Base-by-base conservation (phyloP, 805 yeast species). In the Wickerhamomyces kurtzmanii region DNA sequence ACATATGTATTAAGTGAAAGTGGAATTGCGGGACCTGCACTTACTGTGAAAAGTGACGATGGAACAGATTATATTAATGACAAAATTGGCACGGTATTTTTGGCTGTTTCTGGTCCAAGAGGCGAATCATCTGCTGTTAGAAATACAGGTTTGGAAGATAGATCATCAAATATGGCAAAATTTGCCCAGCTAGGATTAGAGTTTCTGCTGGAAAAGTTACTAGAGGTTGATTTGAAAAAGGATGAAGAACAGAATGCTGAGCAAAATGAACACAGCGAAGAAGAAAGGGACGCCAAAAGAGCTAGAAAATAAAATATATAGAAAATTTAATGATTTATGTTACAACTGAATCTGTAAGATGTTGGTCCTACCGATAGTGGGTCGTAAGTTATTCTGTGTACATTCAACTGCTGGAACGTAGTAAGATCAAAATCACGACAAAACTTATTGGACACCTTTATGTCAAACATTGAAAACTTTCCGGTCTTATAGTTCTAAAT, bases 1-100 rank as follows among this genome's bases (percentile, higher is more conserved):
- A 80, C 87, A 0, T 84, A 75, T 52, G 85, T 83, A 4, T 59
- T 84, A 12, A 76, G 87, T 1, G 95, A 84, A 50, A 77, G 91
- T 1, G 95, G 94, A 1, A 78, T 80, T 61, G 94, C 95, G 0
- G 94, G 94, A 2, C 91, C 93, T 2, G 37, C 45, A 3, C 43
- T 48, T 11, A 40, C 36, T 14, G 40, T 57, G 61, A 7, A 55
- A 51, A 23, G 64, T 52, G 47, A 74, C 49, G 42, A 53, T 7
- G 40, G 21, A 15, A 8, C 31, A 3, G 32, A 31, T 27, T 49
- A 51, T 42, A 34, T 51, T 32, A 36, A 47, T 28, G 54, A 48
- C 9, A 59, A 57, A 21, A 63, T 73, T 2, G 94, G 94, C 4
- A 68, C 74, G 1, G 89, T 78, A 0, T 84, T 63, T 43, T 48